A percentile compares a stretch with the other conserved stretches of the same genome.
These are phyloP conservation scores for Haplosporangium gracile DNA, from an alignment of 192 early-diverging fungal species.

Conservation along the genomic window DNA sequence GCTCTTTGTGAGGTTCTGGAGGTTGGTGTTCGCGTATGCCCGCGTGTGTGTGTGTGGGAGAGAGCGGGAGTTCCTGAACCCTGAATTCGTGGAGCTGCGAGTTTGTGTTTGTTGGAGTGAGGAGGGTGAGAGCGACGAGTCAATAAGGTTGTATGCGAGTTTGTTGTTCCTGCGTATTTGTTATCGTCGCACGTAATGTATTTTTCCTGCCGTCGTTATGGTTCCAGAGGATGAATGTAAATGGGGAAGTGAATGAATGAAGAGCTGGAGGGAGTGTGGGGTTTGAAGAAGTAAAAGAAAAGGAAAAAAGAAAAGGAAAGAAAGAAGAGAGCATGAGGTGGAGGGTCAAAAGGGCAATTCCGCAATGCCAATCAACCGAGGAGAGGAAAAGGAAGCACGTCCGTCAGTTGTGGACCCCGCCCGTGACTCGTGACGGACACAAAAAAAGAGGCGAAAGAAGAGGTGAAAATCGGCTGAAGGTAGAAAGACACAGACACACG, in stretches of 20 bases:
- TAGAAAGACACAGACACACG: neutral
- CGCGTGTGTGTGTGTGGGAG: neutral
- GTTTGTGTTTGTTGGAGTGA: neutral
- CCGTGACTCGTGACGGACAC: neutral
- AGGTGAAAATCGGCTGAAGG: neutral
- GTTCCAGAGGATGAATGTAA: neutral
- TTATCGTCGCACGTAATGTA: neutral
- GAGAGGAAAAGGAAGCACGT: neutral
- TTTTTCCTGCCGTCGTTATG: neutral
- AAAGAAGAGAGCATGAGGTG: neutral
- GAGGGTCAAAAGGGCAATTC: neutral
- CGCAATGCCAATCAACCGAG: conserved; percentile 1
- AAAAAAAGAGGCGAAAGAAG: neutral
- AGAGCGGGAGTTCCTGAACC: neutral
- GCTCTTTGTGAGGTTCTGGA: neutral
- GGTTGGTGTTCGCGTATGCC: neutral
- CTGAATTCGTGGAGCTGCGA: conserved; percentile 1
- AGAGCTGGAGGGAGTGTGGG: neutral
- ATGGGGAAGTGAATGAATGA: neutral
- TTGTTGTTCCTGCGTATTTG: neutral
- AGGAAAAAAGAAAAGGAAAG: conserved; percentile 4
- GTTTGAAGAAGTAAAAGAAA: neutral
- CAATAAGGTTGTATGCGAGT: neutral
- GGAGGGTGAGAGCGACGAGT: neutral
- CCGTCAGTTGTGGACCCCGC: neutral